Conservation (phyloP, 2,329 filamentous ascomycete species). For the Alternaria conjuncta region DNA sequence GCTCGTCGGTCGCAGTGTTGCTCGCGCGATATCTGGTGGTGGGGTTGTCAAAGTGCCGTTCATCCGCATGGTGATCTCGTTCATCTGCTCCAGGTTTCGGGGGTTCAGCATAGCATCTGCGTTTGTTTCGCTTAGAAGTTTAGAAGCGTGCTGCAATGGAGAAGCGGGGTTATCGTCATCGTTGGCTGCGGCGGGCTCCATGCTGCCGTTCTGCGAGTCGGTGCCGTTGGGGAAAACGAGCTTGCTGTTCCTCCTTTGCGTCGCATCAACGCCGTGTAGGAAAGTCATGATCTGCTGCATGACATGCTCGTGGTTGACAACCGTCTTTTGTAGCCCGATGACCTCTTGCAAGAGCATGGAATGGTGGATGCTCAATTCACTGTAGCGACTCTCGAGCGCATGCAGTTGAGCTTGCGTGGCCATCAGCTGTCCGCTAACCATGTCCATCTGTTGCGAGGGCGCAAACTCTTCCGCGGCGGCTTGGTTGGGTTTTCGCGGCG, state of each 20-base stretch:
- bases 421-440: conserved; percentile 85
- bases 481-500: conserved; percentile 73
- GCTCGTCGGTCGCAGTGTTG: conserved; percentile 54
- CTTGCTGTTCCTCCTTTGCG: conserved; percentile 67
- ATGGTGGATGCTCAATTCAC: conserved; percentile 74
- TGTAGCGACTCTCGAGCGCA: conserved; percentile 81
- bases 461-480: conserved; percentile 69
- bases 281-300: conserved; percentile 76
- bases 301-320: conserved; percentile 73
- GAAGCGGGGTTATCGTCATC: conserved; percentile 70
- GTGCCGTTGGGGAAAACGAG: conserved; percentile 47
- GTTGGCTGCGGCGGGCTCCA: conserved; percentile 52
- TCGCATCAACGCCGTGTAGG: conserved; percentile 68
- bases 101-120: conserved; percentile 69
- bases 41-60: conserved; percentile 64
- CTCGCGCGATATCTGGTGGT: conserved; percentile 60
- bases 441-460: conserved; percentile 84
- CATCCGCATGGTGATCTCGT: conserved; percentile 62
- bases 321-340: conserved; percentile 71
- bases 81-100: conserved; percentile 70
- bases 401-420: conserved; percentile 94
- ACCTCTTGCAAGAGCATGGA: conserved; percentile 69
- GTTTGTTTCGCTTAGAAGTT: conserved; percentile 69
- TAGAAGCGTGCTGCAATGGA: conserved; percentile 71
- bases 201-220: conserved; percentile 52